Base-by-base conservation (phyloP, 768 basidiomycete genomes). In the Leucosporidium creatinivorum region DNA sequence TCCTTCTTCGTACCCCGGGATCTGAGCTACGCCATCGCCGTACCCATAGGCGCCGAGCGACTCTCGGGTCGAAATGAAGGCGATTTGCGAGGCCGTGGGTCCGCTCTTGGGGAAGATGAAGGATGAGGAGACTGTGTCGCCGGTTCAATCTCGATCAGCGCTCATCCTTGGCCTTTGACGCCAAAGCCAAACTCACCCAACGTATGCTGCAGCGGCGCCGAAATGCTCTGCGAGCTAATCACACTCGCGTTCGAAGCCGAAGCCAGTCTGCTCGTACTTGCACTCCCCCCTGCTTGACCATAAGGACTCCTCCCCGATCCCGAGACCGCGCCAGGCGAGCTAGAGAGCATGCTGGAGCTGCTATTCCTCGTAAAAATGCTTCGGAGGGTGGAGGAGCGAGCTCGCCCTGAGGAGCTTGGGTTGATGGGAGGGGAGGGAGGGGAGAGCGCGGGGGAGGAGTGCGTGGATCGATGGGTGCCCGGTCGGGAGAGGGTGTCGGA, bases 21-120 rank as follows among this genome's bases (percentile, higher is more conserved):
- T 8, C 15, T 19, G 21, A 33, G 30, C 17, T 30, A 33, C 21
- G 30, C 30, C 30, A 21, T 28, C 31, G 4, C 56, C 56, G 47
- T 70, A 70, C 8, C 69, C 69, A 44, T 61, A 70, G 25, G 69
- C 69, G 17, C 69, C 69, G 28, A 73, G 58, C 21, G 69, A 65
- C n/a, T 73, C 69, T 6, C 66, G 55, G 6, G 62, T 62, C 7
- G 72, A 67, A 58, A 73, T 67, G 63, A 73, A 73, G 21, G 49
- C 36, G 61, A 73, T 63, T 59, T 69, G 69, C 8, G 69, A 57
- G 0, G 68, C 63, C 2, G 69, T 73, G 17, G 65, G 64, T 2
- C 72, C 72, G 25, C 39, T 49, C n/a, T 52, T 61, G 0, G 72
- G 68, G 51, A 62, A 70, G 39, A 70, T 50, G 58, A 69, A 67